phyloP scores from a whole-genome alignment of 345 rosid genomes.

The Eucalyptus pauciflora region DNA sequence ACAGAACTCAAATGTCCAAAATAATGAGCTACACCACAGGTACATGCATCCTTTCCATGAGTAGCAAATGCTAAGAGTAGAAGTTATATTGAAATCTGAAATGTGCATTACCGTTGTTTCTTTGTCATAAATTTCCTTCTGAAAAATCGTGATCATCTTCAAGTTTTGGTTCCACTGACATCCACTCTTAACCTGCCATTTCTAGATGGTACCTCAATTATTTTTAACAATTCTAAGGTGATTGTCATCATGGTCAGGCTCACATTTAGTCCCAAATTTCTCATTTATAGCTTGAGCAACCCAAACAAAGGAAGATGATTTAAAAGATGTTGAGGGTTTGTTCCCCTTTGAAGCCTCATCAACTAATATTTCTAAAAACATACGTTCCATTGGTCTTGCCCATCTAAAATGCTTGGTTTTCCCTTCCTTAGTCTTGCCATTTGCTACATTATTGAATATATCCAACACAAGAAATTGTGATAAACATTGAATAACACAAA shows the following conservation, averaged over 20 bases:
- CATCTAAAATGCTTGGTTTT: background rate
- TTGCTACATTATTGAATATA: too few species aligned
- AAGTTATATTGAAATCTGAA: background rate
- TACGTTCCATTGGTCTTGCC: background rate
- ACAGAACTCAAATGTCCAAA: background rate
- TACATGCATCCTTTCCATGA: background rate
- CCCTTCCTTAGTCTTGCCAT: background rate
- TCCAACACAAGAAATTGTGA: background rate
- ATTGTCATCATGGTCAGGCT: background rate
- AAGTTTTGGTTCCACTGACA: background rate
- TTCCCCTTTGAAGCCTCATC: too few species aligned
- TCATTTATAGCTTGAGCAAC: background rate
- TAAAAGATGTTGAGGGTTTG: background rate
- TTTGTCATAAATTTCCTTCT: background rate
- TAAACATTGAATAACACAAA: background rate
- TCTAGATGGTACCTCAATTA: background rate
- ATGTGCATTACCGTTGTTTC: background rate
- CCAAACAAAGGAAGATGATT: background rate
- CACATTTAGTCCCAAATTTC: background rate
- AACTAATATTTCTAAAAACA: too few species aligned
- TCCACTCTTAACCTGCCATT: background rate
- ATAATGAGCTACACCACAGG: background rate
- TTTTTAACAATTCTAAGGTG: background rate
- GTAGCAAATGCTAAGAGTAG: background rate
- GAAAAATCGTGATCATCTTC: background rate